Conservation (phyloP, 768 basidiomycete genomes). For the Lepiota venenata region DNA sequence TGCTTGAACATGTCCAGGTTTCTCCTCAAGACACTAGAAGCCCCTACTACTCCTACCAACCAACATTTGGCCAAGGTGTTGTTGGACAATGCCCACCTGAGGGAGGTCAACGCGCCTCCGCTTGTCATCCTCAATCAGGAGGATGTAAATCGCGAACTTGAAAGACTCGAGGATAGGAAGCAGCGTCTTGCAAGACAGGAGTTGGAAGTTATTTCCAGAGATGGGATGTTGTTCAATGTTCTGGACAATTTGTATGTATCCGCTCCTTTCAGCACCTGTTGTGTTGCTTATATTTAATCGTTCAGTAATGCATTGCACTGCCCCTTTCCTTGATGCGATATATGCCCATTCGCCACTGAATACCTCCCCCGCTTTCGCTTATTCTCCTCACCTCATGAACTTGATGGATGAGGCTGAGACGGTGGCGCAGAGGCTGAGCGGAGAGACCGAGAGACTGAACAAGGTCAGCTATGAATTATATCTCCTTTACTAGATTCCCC, state of each 20-base stretch:
- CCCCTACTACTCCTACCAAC: too few species aligned
- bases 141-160: too few species aligned
- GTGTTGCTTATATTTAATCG: not conserved
- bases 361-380: slow-evolving; percentile 23
- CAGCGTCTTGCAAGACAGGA: too few species aligned
- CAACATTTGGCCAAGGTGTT: too few species aligned
- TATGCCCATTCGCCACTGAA: slow-evolving; percentile 25
- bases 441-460: not conserved
- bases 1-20: not conserved
- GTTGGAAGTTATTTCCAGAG: too few species aligned
- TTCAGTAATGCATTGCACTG: slow-evolving; percentile 12
- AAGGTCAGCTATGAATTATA: not conserved
- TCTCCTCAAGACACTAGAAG: too few species aligned
- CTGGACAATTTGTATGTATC: not conserved
- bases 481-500: not conserved
- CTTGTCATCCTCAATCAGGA: too few species aligned
- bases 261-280: not conserved
- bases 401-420: slow-evolving; percentile 18
- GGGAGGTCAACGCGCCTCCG: too few species aligned
- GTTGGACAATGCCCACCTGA: too few species aligned
- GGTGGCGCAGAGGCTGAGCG: slow-evolving; percentile 4
- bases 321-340: slow-evolving; percentile 15
- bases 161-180: too few species aligned
- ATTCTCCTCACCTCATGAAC: slow-evolving; percentile 11
- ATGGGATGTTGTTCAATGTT: not conserved